A percentile compares a stretch with the other conserved stretches of the same genome.
Evolutionary conservation across 257 asterid species (phyloP).

Genomic region (Nicotiana otophora): DNA sequence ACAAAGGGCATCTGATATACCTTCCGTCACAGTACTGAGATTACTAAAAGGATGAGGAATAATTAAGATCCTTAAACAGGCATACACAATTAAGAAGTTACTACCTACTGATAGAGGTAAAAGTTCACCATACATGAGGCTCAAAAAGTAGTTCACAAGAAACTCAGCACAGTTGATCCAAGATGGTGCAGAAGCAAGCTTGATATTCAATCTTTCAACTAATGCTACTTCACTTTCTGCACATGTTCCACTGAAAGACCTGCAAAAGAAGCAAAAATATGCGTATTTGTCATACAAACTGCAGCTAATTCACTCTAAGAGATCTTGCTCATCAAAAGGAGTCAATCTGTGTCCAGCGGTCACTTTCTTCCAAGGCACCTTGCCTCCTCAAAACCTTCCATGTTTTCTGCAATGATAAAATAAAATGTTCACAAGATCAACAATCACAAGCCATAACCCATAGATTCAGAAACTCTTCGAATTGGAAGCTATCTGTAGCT

Average conservation of each 20-base stretch:
- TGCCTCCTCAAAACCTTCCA: conserved; percentile 10
- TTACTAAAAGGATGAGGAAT: conserved; percentile 17
- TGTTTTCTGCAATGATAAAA: conserved; percentile 10
- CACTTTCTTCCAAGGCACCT: conserved; percentile 15
- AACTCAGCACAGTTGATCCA: conserved; percentile 46
- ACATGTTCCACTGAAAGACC: conserved; percentile 44
- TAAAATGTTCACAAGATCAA: conserved; percentile 20
- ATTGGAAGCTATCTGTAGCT: conserved; percentile 19
- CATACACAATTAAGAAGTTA: conserved; percentile 33
- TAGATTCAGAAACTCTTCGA: conserved; percentile 19
- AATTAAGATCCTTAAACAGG: conserved; percentile 14
- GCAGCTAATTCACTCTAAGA: conserved; percentile 30
- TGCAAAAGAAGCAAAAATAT: conserved; percentile 58
- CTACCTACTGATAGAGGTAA: conserved; percentile 58
- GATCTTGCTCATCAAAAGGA: conserved; percentile 28
- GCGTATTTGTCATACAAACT: conserved; percentile 35
- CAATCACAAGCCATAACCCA: conserved; percentile 14
- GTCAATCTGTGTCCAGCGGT: conserved; percentile 23
- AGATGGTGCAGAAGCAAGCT: conserved; percentile 35
- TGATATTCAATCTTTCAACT: conserved; percentile 34
- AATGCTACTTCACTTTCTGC: conserved; percentile 38
- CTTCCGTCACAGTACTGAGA: conserved; percentile 17
- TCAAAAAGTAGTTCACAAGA: conserved; percentile 47
- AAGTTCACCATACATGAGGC: conserved; percentile 56
- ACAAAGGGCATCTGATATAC: conserved; percentile 7